Evolutionary conservation across 768 basidiomycete species (phyloP).

Genomic region (Mycena metata): DNA sequence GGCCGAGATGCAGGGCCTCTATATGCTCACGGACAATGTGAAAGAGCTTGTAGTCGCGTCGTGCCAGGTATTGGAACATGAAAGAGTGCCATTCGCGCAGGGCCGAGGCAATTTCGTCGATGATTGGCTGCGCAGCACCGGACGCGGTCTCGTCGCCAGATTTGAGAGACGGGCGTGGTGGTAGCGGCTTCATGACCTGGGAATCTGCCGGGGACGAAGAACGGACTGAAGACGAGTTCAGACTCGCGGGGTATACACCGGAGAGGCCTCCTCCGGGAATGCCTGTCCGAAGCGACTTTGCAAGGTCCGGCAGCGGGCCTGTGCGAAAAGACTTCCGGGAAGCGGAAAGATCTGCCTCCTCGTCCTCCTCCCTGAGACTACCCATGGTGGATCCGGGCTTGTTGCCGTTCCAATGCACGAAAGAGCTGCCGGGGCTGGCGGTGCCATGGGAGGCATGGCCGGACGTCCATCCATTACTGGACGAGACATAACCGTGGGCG

Average conservation of each 20-base stretch:
- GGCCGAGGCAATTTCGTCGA: constrained; percentile 97
- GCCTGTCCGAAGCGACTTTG: constrained; percentile 78
- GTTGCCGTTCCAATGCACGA: constrained; percentile 59
- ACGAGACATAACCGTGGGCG: constrained; percentile 42
- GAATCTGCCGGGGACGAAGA: constrained; percentile 78
- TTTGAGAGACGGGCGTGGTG: constrained; percentile 94
- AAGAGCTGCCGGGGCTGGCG: constrained; percentile 60
- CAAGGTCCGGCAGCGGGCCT: constrained; percentile 81
- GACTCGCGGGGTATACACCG: constrained; percentile 75
- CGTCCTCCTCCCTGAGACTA: constrained; percentile 73
- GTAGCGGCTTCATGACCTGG: constrained; percentile 77
- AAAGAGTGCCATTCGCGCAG: constrained; percentile 95
- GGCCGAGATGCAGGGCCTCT: constrained; percentile 91
- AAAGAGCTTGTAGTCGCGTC: constrained; percentile 92
- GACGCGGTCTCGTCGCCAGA: constrained; percentile 94
- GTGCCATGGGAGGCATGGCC: constrained; percentile 49
- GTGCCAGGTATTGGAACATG: constrained; percentile 91
- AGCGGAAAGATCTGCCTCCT: constrained; percentile 57
- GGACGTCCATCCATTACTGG: constrained; percentile 35
- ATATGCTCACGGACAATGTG: constrained; percentile 89
- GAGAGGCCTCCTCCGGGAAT: constrained; percentile 69
- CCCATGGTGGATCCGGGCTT: constrained; percentile 65
- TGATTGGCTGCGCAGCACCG: constrained; percentile 87
- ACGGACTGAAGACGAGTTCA: constrained; percentile 59
- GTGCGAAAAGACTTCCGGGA: constrained; percentile 77